phyloP scores from a whole-genome alignment of 1,284 basidiomycete species.

The Melampsora larici-populina region DNA sequence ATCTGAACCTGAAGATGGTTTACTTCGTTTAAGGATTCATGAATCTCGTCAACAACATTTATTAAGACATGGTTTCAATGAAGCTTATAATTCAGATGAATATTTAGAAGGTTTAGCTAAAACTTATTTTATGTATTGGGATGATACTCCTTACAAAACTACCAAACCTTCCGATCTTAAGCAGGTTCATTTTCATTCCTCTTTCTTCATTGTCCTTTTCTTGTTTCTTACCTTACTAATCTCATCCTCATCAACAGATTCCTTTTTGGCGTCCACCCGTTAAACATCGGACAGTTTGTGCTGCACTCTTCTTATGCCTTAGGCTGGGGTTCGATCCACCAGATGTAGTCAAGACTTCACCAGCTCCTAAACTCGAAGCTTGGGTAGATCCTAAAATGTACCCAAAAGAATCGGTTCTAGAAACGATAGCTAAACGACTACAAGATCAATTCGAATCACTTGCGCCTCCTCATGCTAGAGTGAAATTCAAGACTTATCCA shows the following conservation, averaged over 20 bases:
- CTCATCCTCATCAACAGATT: constrained; percentile 8
- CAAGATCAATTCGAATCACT: constrained; percentile 39
- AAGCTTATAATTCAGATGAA: constrained; percentile 19
- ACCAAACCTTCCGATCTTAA: constrained; percentile 31
- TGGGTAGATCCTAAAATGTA: constrained; percentile 34
- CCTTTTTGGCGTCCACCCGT: constrained; percentile 30
- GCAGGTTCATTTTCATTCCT: constrained; percentile 17
- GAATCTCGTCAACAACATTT: constrained; percentile 30
- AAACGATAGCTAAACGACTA: constrained; percentile 31
- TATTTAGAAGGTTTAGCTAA: constrained; percentile 48
- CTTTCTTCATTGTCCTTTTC: not conserved
- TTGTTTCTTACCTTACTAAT: constrained; percentile 1
- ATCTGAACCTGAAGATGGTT: not conserved
- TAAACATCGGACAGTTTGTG: constrained; percentile 37
- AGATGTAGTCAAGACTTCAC: constrained; percentile 40
- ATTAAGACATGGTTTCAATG: constrained; percentile 41
- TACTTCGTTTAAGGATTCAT: constrained; percentile 12
- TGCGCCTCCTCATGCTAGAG: constrained; percentile 36
- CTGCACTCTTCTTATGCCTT: constrained; percentile 42
- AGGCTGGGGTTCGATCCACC: constrained; percentile 41
- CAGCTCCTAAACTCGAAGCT: constrained; percentile 41
- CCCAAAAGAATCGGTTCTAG: constrained; percentile 31
- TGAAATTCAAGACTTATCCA: constrained; percentile 38
- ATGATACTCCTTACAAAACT: constrained; percentile 48
- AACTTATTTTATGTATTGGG: constrained; percentile 51